Base-by-base conservation (phyloP, 2,329 filamentous ascomycete species). In the Microdochium nivale region DNA sequence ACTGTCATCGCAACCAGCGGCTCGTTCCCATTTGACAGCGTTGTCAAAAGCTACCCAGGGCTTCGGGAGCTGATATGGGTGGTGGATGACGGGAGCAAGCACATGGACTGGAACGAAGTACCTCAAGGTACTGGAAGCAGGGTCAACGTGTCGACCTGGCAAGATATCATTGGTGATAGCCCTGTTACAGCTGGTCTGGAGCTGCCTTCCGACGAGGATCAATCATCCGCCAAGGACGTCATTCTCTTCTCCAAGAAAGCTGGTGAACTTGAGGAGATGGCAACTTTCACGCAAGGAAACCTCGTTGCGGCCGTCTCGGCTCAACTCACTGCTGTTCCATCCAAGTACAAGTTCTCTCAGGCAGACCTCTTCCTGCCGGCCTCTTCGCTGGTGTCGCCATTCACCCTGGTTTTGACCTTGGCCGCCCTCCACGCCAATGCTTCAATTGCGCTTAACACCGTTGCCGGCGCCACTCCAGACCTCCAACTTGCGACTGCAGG, bases 31-130 rank as follows among this genome's bases (percentile, higher is more conserved):
- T 82, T 96, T 44, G 84, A 90, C 55, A 72, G 79, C 35, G 79
- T 95, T 13, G 78, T 83, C 50, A 81, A 84, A 60, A 78, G 75
- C 50, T 90, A 88, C 61, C 78, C 84, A 4, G 77, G 79, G 35
- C 77, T 99, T 47, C 84, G 84, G 55, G 83, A 90, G 59, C 77
- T 96, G 30, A 80, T 96, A 59, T 97, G 91, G 89, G 91, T 96
- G 13, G 90, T 95, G 4, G 92, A 96, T 61, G 81, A 90, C 62
- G 90, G 90, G 43, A 96, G 85, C 72, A 82, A 83, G 59, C 92
- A 97, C 65, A 87, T 99, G 78, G 91, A 96, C 69, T 99, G 92
- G 91, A 91, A 89, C 60, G 88, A 92, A 64, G 81, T 91, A 2
- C 90, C 91, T 11, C 80, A 86, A 62, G 86, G 87, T 49, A 84